Evolutionary conservation across 1,139 yeast species (phyloP), one percentile per base, ranked within the genome.

Genomic region (Pichia sp.): DNA sequence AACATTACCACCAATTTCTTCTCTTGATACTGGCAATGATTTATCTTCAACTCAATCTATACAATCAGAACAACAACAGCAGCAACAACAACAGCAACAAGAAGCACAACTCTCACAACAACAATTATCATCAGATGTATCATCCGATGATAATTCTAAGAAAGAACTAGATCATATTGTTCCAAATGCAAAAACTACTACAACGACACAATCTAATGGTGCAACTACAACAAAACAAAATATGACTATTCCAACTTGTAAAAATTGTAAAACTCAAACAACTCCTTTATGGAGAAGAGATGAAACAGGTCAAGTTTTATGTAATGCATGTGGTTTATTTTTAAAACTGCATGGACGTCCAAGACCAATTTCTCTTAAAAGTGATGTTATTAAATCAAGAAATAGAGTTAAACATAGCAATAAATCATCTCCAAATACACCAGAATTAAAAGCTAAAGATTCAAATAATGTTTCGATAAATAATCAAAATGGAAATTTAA

Each of bases 241-340:
- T 57, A 74, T 79, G 51, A 66, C 82, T 6, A 71, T 79, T 39
- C 90, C 96, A 1, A 76, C 84, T 28, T 90, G 97, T 66, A 87
- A 85, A 58, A 90, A 90, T 66, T 90, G 97, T 69, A 78, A 83
- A 59, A 90, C 97, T 5, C 86, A 87, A 53, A 89, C 92, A 1
- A 90, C 97, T 1, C 97, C 97, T 0, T 71, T 90, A 31, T 90
- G 97, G 97, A 76, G 97, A 66, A 74, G 97, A 58, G 96, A 89
- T 66, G 96, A 89, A 63, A 79, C 86, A 25, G 97, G 97, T 18
- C 94, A 87, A 57, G 95, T 88, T 18, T 74, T 90, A 46, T 90
- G 97, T 66, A 90, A 90, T 69, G 97, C 97, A 4, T 90, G 97
- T 70, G 97, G 97, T 0, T 73, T 90, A 47, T 90, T 90, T 62